A percentile compares a stretch with the other conserved stretches of the same genome.
Evolutionary conservation across 148 eudicot genomes (phyloP).

Genomic region (Dianthus caryophyllus): DNA sequence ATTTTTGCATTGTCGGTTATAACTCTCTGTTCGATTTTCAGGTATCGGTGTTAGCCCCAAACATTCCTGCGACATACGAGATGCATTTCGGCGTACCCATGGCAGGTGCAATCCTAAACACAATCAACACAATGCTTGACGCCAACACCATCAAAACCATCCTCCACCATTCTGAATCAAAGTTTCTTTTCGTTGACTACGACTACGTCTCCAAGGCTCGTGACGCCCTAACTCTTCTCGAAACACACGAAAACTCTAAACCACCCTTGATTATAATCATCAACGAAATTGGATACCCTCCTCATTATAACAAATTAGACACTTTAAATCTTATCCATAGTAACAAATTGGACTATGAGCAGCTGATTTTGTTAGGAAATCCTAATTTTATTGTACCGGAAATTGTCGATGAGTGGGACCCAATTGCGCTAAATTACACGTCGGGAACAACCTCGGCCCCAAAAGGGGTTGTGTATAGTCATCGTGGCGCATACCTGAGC

Average conservation of each 20-base stretch:
- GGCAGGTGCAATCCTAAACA: conserved; percentile 82
- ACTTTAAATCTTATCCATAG: neutral
- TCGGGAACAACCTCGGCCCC: no score
- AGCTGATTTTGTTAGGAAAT: conserved; percentile 39
- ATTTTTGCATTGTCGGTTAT: no score
- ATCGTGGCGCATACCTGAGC: no score
- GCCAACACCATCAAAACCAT: conserved; percentile 56
- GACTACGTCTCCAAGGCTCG: conserved; percentile 43
- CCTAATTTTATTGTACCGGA: conserved; percentile 27
- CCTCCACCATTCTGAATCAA: conserved; percentile 66
- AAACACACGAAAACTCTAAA: neutral
- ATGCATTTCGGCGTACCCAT: conserved; percentile 94
- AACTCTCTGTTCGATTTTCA: conserved; percentile 9
- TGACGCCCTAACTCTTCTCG: conserved; percentile 42
- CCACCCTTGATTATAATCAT: conserved; percentile 44
- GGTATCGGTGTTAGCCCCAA: conserved; percentile 91
- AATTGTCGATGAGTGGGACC: conserved; percentile 64
- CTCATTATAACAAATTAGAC: neutral
- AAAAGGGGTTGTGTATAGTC: no score
- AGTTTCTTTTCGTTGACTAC: conserved; percentile 64
- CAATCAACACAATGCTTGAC: conserved; percentile 72
- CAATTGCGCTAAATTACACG: no score
- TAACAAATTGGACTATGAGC: conserved; percentile 51
- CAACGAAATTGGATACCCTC: conserved; percentile 42
- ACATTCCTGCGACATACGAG: conserved; percentile 78